Conservation (phyloP, 192 early-diverging fungal species). For the Entomortierella beljakovae region DNA sequence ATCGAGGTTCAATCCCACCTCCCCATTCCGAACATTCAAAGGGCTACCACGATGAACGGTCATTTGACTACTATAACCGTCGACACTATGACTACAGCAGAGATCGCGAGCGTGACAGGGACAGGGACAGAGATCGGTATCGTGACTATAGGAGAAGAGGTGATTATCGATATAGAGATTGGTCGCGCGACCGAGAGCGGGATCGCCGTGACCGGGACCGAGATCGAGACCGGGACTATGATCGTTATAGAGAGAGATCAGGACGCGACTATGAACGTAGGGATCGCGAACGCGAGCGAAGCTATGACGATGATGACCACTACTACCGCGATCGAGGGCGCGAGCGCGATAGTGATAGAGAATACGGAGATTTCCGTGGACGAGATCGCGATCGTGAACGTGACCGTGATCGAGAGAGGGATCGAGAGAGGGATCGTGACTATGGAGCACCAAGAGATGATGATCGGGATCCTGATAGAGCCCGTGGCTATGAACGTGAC, state of each 20-base stretch:
- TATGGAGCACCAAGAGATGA: background rate
- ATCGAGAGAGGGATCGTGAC: constrained; percentile 30
- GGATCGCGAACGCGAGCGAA: constrained; percentile 32
- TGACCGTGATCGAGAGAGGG: constrained; percentile 3
- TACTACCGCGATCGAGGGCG: constrained; percentile 35
- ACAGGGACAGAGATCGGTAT: constrained; percentile 32
- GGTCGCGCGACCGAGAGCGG: constrained; percentile 40
- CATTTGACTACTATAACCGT: constrained; percentile 32
- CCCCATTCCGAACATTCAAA: constrained; percentile 13
- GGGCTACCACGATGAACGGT: constrained; percentile 10
- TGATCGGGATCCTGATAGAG: constrained; percentile 15
- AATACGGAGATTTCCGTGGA: constrained; percentile 6
- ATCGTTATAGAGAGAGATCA: constrained; percentile 35
- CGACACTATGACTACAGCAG: constrained; percentile 34
- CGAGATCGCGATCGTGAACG: constrained; percentile 11
- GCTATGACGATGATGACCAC: constrained; percentile 38
- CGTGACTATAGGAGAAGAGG: constrained; percentile 33
- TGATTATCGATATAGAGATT: constrained; percentile 37
- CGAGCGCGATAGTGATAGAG: constrained; percentile 5
- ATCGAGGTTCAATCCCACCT: background rate
- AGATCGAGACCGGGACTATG: constrained; percentile 37
- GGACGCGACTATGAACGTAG: constrained; percentile 40
- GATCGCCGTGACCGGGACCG: constrained; percentile 27
- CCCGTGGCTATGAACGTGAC: constrained; percentile 11
- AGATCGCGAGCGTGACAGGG: constrained; percentile 35